phyloP scores from a whole-genome alignment of 352 stramenopile genomes.

The Globisporangium paddicum region DNA sequence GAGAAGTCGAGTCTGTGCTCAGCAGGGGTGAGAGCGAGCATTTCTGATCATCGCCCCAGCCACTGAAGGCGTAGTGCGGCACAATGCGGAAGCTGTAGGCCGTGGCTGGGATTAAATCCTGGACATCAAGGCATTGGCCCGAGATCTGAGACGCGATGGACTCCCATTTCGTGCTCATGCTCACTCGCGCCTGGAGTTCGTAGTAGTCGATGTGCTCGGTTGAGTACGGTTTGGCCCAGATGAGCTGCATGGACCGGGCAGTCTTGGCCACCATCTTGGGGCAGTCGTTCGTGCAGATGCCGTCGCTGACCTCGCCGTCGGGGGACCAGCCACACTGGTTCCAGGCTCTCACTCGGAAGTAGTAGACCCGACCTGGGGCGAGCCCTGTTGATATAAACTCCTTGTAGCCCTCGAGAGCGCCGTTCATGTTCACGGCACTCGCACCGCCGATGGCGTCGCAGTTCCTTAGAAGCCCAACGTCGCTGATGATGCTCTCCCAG shows the following conservation, averaged over 20 bases:
- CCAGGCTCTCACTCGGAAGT: constrained; percentile 37
- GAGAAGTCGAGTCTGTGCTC: constrained; percentile 26
- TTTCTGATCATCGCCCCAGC: constrained; percentile 30
- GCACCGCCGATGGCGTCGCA: no score
- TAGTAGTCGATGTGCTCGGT: constrained; percentile 45
- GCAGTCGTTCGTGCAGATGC: constrained; percentile 48
- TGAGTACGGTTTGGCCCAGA: constrained; percentile 52
- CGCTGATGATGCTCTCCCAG: constrained; percentile 30
- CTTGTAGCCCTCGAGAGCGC: constrained; percentile 15
- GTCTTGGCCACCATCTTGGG: constrained; percentile 30
- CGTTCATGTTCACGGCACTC: background rate
- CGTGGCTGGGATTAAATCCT: constrained; percentile 30
- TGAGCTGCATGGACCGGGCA: constrained; percentile 28
- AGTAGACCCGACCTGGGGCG: constrained; percentile 40
- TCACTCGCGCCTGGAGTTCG: constrained; percentile 31
- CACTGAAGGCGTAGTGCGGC: constrained; percentile 27
- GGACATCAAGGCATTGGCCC: constrained; percentile 22
- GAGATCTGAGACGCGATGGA: constrained; percentile 13
- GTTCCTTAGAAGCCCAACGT: constrained; percentile 20
- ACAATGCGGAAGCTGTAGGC: constrained; percentile 49
- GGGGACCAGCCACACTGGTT: constrained; percentile 50
- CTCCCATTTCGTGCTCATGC: constrained; percentile 35
- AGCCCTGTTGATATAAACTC: constrained; percentile 30
- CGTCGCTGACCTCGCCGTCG: constrained; percentile 40
- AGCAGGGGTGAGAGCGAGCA: constrained; percentile 24